Conservation (phyloP, 1,284 basidiomycete species). For the Fistulina hepatica region DNA sequence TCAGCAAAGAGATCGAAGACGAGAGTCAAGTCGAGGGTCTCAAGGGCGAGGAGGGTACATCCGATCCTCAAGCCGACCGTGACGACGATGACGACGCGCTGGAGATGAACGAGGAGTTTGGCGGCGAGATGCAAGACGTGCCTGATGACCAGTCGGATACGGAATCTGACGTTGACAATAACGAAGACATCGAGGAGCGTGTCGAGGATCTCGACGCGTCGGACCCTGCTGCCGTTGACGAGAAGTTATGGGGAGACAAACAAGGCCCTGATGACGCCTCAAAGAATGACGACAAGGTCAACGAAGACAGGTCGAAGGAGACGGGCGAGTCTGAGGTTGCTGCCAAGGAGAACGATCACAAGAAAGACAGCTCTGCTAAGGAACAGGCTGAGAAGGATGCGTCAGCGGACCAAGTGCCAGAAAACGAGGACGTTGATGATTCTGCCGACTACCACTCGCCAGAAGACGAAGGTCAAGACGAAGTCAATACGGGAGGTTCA, state of each 20-base stretch:
- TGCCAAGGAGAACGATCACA: conserved; percentile 56
- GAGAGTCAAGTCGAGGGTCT: conserved; percentile 96
- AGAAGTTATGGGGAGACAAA: conserved; percentile 95
- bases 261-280: conserved; percentile 39
- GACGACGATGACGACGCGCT: conserved; percentile 61
- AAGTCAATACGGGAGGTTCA: conserved; percentile 43
- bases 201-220: conserved; percentile 76
- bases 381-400: conserved; percentile 28
- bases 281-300: conserved; percentile 38
- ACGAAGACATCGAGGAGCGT: conserved; percentile 69
- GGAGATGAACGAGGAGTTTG: conserved; percentile 71
- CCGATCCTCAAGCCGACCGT: conserved; percentile 33
- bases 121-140: conserved; percentile 76
- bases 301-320: conserved; percentile 39
- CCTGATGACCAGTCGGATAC: conserved; percentile 51
- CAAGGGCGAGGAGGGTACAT: conserved; percentile 48
- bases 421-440: conserved; percentile 20
- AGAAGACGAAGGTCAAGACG: conserved; percentile 29
- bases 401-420: conserved; percentile 19
- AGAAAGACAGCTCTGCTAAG: conserved; percentile 27
- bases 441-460: conserved; percentile 14
- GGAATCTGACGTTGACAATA: conserved; percentile 34
- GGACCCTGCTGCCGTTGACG: conserved; percentile 86
- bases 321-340: conserved; percentile 55
- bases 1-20: conserved; percentile 88